A percentile compares a stretch with the other conserved stretches of the same genome.
Conservation (phyloP, 106 monocot species). For the Posidonia australis region DNA sequence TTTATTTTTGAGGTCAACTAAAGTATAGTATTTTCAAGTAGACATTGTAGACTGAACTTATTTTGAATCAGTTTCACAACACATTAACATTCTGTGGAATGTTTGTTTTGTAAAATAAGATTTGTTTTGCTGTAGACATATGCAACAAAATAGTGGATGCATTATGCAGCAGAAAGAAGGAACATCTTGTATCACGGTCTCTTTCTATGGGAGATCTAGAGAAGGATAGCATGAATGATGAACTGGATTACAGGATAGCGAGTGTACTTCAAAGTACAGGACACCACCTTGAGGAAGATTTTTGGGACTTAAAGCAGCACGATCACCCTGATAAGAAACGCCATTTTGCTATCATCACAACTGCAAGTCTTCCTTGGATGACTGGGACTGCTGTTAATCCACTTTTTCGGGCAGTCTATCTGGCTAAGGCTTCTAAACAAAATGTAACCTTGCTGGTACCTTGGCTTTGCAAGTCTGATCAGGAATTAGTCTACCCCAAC, state of each 20-base stretch:
- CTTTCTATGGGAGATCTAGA: constrained; percentile 25
- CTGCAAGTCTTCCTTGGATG: constrained; percentile 99
- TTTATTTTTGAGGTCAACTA: too few species aligned
- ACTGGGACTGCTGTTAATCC: constrained; percentile 98
- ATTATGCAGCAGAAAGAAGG: constrained; percentile 48
- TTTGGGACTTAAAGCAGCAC: constrained; percentile 33
- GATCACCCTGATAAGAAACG: constrained; percentile 35
- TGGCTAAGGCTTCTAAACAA: constrained; percentile 69
- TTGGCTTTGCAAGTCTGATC: constrained; percentile 91
- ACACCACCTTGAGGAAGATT: constrained; percentile 51
- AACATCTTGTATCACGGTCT: constrained; percentile 26
- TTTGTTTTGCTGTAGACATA: constrained; percentile 36
- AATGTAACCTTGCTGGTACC: constrained; percentile 90
- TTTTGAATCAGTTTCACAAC: not conserved
- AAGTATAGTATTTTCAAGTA: too few species aligned
- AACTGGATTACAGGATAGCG: constrained; percentile 79
- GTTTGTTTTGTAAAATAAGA: not conserved
- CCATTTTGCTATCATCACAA: constrained; percentile 90
- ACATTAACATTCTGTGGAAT: not conserved
- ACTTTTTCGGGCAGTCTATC: constrained; percentile 86
- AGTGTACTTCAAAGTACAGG: constrained; percentile 77
- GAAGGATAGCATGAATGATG: constrained; percentile 42
- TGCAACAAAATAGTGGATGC: constrained; percentile 75
- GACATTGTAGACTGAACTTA: too few species aligned
- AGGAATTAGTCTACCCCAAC: constrained; percentile 91